Conservation (phyloP, 2,329 filamentous ascomycete species). For the Phialocephala sp. region DNA sequence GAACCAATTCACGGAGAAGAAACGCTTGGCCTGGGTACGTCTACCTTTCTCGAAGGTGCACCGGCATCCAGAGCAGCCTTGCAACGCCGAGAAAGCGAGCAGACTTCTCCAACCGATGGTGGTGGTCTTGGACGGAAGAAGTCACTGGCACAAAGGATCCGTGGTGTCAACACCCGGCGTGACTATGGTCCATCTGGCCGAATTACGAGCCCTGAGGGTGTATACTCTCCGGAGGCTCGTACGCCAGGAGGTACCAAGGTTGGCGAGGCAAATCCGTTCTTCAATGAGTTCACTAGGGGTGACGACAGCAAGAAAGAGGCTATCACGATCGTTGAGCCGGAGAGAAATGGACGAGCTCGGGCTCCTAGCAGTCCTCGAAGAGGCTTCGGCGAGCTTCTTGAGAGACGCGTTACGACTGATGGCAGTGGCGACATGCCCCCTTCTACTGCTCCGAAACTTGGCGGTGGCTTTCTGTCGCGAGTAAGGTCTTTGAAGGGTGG, state of each 20-base stretch:
- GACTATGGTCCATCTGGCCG: constrained; percentile 65
- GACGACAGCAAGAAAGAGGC: constrained; percentile 65
- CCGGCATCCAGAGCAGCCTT: constrained; percentile 84
- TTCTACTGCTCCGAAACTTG: constrained; percentile 40
- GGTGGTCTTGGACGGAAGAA: constrained; percentile 85
- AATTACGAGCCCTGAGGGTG: constrained; percentile 60
- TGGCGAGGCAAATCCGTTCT: constrained; percentile 75
- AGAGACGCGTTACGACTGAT: constrained; percentile 70
- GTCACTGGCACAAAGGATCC: constrained; percentile 89
- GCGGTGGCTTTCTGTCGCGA: constrained; percentile 73
- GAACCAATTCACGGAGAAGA: constrained; percentile 85
- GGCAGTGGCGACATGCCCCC: constrained; percentile 41
- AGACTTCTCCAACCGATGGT: constrained; percentile 56
- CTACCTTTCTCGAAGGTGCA: constrained; percentile 93
- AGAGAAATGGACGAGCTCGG: constrained; percentile 46
- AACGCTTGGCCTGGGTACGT: constrained; percentile 84
- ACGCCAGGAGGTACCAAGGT: constrained; percentile 45
- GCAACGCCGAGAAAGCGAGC: constrained; percentile 73
- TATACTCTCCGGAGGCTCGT: constrained; percentile 45
- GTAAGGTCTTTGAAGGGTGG: constrained; percentile 84
- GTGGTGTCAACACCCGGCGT: constrained; percentile 77
- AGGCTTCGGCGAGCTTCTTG: constrained; percentile 52
- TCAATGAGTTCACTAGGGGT: constrained; percentile 72
- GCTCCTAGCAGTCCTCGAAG: constrained; percentile 66
- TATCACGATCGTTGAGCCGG: constrained; percentile 54